These are phyloP conservation scores for Picochlorum sp. DNA, from an alignment of 139 green algal genomes.

Conservation along the genomic window DNA sequence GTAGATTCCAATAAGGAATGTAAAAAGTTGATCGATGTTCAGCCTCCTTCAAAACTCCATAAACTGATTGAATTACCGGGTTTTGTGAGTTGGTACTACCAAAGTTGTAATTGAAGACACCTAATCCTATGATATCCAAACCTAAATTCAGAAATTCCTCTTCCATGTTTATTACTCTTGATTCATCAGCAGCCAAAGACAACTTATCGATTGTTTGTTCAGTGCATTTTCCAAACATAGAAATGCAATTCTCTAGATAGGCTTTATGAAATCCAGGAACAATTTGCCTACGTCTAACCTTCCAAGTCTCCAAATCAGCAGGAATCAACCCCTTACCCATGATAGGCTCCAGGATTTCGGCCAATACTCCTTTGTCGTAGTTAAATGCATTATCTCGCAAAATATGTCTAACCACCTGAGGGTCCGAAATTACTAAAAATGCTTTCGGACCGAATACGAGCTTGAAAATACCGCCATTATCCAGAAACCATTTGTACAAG, in stretches of 20 bases:
- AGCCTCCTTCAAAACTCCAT: conserved; percentile 92
- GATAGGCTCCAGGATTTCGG: conserved; percentile 98
- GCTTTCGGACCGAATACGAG: conserved; percentile 96
- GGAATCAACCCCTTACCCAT: conserved; percentile 99
- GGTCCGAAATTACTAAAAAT: conserved; percentile 97
- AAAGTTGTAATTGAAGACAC: conserved; percentile 99
- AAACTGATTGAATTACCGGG: conserved; percentile 95
- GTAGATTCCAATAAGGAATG: conserved; percentile 94
- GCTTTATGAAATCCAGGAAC: conserved; percentile 92
- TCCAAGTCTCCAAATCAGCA: conserved; percentile 79
- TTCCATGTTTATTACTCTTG: conserved; percentile 86
- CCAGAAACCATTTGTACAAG: conserved; percentile 86
- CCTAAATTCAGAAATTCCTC: conserved; percentile 83
- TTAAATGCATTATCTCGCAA: conserved; percentile 88
- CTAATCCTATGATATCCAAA: conserved; percentile 98
- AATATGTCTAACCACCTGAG: conserved; percentile 79
- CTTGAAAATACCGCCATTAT: conserved; percentile 88
- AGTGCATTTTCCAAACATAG: conserved; percentile 76
- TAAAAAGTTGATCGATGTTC: conserved; percentile 98
- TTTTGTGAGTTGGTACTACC: conserved; percentile 81
- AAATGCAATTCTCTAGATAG: conserved; percentile 81
- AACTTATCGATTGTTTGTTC: conserved; percentile 55
- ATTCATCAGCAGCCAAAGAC: conserved; percentile 20
- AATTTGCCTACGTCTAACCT: conserved; percentile 72
- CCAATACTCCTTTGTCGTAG: conserved; percentile 96